Percentiles rank a stretch among this genome's conserved stretches.
These are phyloP conservation scores for Pythium scleroteichum DNA, from an alignment of 352 stramenopile species.

Conservation along the genomic window DNA sequence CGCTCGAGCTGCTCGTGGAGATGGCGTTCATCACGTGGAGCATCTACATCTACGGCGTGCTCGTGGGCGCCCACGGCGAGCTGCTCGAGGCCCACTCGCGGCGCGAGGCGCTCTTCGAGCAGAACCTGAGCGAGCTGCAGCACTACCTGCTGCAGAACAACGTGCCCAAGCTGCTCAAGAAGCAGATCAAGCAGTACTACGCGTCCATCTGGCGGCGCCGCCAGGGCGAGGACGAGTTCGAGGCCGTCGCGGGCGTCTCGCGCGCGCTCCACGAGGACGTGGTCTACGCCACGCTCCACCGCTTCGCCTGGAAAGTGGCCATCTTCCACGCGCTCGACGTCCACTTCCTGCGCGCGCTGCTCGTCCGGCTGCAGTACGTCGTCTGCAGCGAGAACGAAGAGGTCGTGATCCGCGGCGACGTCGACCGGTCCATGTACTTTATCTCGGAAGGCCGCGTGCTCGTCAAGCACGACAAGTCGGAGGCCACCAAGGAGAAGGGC, in stretches of 20 bases:
- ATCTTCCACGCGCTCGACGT: slow-evolving; percentile 56
- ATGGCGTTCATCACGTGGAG: slow-evolving; percentile 56
- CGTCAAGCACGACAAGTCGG: slow-evolving; percentile 52
- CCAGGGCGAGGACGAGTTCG: slow-evolving; percentile 56
- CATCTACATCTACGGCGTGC: slow-evolving; percentile 73
- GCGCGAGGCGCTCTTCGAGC: slow-evolving; percentile 58
- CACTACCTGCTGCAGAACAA: slow-evolving; percentile 73
- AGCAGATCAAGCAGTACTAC: slow-evolving; percentile 77
- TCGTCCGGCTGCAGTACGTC: slow-evolving; percentile 59
- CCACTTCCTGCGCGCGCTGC: slow-evolving; percentile 58
- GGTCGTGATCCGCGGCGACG: slow-evolving; percentile 69
- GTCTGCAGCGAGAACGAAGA: slow-evolving; percentile 67
- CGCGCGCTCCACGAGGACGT: slow-evolving; percentile 60
- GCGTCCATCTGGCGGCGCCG: slow-evolving; percentile 55
- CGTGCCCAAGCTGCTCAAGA: slow-evolving; percentile 61
- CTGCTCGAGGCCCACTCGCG: slow-evolving; percentile 47
- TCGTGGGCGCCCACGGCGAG: slow-evolving; percentile 61
- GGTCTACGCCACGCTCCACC: slow-evolving; percentile 48
- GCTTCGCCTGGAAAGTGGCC: slow-evolving; percentile 50
- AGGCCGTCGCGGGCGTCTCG: slow-evolving; percentile 47
- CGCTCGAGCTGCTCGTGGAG: slow-evolving; percentile 57
- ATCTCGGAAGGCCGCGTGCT: slow-evolving; percentile 61
- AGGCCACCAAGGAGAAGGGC: slow-evolving; percentile 50
- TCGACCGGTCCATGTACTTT: slow-evolving; percentile 82
- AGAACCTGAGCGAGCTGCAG: slow-evolving; percentile 64